Evolutionary conservation across 306 rosid species (phyloP), one percentile per base, ranked within the genome.

Genomic region (Elaeagnus macrophylla): DNA sequence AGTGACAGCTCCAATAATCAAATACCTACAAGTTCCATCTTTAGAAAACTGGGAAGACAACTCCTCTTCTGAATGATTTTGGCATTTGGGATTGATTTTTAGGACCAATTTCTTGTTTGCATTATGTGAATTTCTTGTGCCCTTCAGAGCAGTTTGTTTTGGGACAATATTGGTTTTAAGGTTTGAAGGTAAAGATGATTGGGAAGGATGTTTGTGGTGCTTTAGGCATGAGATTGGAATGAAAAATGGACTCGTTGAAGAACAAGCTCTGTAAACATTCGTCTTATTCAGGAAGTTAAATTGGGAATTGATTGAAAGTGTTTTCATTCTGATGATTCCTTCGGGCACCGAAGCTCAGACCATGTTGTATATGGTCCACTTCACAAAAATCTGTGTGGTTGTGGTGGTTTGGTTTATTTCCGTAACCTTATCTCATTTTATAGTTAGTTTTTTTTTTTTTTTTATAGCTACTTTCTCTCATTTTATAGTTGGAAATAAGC

Each of bases 1-100:
- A 5, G 86, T 81, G 65, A 79, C 79, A 36, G 83, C 84, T 67
- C 95, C 95, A 49, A 81, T 10, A 6, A 83, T 67, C 60, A 83
- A 19, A 55, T 46, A 32, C 77, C 79, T 76, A 1, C 81, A 69
- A 49, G 51, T 20, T 60, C 47, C 75, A 16, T 57, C 56, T 20
- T 55, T 50, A 9, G 12, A 10, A 61, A 18, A 38, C 43, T 39
- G 6, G 32, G 68, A 56, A 8, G 0, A 13, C 12, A 9, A n/a
- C 11, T 60, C 47, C 19, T 66, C 53, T 48, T 3, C 17, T 6
- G 41, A 39, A 53, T 14, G 7, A 35, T 16, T 54, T 41, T 39
- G 60, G 59, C 44, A 51, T 54, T 47, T 67, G 25, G 68, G 50
- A 19, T 41, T 14, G 61, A 53, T 16, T 25, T 75, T 71, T 37